Evolutionary conservation across 176 grass and related monocot genomes (phyloP).

Genomic region (Aegilops speltoides): DNA sequence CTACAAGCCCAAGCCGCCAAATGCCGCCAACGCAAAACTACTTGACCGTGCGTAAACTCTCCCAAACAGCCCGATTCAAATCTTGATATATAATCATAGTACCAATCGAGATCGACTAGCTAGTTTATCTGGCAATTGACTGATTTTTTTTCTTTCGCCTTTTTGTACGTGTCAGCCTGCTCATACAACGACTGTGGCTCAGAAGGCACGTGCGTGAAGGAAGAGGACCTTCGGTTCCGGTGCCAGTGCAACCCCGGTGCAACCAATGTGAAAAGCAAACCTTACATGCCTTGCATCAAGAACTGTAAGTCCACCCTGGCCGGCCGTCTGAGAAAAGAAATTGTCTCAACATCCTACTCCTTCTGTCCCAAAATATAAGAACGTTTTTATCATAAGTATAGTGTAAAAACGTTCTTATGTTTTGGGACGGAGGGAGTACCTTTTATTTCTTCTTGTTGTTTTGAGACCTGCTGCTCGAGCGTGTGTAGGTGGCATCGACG

Average conservation of each 20-base stretch:
- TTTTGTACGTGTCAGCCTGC: background rate
- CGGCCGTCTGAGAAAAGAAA: background rate
- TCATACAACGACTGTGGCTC: slow-evolving; percentile 7
- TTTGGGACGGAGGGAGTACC: too few species aligned
- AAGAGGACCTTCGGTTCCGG: background rate
- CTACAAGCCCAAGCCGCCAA: too few species aligned
- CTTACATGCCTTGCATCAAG: slow-evolving; percentile 14
- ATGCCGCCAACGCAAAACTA: too few species aligned
- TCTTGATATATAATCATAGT: background rate
- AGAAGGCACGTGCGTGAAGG: slow-evolving; percentile 15
- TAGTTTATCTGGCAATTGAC: too few species aligned
- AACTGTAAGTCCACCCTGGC: background rate
- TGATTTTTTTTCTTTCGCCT: background rate
- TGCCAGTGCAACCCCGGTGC: slow-evolving; percentile 14
- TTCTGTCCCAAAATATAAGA: too few species aligned
- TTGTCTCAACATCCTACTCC: too few species aligned
- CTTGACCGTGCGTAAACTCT: background rate
- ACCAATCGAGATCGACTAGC: too few species aligned
- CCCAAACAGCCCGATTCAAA: background rate
- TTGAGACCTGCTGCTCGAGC: background rate
- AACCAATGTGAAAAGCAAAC: slow-evolving; percentile 7
- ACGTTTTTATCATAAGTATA: too few species aligned
- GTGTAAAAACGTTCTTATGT: too few species aligned
- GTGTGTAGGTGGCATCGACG: slow-evolving; percentile 2
- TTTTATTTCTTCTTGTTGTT: background rate